Conservation (phyloP, 2,329 filamentous ascomycete species). For the Zasmidium citrigriseum region DNA sequence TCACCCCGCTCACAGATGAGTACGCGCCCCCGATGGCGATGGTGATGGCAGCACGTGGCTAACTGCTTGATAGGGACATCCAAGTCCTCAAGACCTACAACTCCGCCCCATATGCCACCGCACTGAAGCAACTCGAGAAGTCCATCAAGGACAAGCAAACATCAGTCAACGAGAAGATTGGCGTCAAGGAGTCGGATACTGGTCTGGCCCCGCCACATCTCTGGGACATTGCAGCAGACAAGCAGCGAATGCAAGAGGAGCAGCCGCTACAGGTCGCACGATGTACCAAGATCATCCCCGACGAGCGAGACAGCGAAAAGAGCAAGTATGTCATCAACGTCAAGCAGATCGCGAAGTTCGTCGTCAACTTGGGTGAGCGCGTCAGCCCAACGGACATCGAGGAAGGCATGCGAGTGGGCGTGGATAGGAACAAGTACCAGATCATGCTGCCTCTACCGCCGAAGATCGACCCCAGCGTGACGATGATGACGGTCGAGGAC, state of each 20-base stretch:
- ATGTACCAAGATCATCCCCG: conserved; percentile 98
- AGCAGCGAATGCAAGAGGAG: conserved; percentile 98
- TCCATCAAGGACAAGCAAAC: conserved; percentile 99
- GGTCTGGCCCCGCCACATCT: conserved; percentile 96
- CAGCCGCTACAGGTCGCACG: conserved; percentile 95
- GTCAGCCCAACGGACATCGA: conserved; percentile 99
- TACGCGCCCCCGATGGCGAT: conserved; percentile 51
- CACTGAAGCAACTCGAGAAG: conserved; percentile 96
- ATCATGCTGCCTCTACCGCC: conserved; percentile 94
- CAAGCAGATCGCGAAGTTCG: conserved; percentile 99
- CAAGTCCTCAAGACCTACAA: conserved; percentile 99
- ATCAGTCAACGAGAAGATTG: conserved; percentile 98
- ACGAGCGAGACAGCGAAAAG: conserved; percentile 94
- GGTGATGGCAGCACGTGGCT: conserved; percentile 3
- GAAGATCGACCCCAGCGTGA: conserved; percentile 98
- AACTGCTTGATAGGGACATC: conserved; percentile 71
- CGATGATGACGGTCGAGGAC: conserved; percentile 99
- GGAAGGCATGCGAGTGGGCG: conserved; percentile 96
- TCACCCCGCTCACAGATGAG: conserved; percentile 95
- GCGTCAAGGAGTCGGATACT: conserved; percentile 88
- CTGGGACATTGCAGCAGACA: conserved; percentile 97
- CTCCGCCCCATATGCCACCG: conserved; percentile 89
- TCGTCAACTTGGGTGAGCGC: conserved; percentile 94
- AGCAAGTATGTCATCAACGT: conserved; percentile 99
- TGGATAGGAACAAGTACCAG: conserved; percentile 99